phyloP scores from a whole-genome alignment of 768 basidiomycete species.

The Naganishia randhawae region DNA sequence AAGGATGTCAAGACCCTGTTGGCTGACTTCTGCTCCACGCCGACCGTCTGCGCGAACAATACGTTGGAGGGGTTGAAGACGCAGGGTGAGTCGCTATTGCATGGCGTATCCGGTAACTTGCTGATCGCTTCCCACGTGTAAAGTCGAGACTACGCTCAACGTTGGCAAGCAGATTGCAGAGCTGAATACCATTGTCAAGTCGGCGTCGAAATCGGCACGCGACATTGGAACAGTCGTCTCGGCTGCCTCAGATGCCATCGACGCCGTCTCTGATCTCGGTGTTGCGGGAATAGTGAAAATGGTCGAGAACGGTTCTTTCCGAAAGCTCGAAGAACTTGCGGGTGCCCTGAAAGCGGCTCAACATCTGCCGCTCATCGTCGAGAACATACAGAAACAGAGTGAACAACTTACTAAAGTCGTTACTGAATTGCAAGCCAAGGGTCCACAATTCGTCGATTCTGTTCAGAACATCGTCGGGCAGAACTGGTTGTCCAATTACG shows the following conservation, averaged over 20 bases:
- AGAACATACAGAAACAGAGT: background rate
- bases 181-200: background rate
- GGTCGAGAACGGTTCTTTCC: background rate
- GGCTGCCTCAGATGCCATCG: background rate
- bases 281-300: background rate
- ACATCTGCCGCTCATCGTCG: conserved; percentile 4
- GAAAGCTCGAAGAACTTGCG: background rate
- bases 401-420: background rate
- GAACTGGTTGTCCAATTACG: conserved; percentile 4
- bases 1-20: background rate
- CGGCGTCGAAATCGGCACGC: background rate
- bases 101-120: too few species aligned
- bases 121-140: background rate
- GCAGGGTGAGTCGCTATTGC: background rate
- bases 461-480: background rate
- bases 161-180: background rate
- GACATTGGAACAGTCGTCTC: background rate
- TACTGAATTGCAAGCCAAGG: background rate
- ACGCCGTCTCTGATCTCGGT: conserved; percentile 10
- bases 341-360: background rate
- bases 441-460: conserved; percentile 4
- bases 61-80: conserved; percentile 1
- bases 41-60: background rate
- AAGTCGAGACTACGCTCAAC: conserved; percentile 2
- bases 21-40: background rate